phyloP scores from a whole-genome alignment of 2,329 filamentous ascomycete genomes.

The Ophiostoma perfectum region DNA sequence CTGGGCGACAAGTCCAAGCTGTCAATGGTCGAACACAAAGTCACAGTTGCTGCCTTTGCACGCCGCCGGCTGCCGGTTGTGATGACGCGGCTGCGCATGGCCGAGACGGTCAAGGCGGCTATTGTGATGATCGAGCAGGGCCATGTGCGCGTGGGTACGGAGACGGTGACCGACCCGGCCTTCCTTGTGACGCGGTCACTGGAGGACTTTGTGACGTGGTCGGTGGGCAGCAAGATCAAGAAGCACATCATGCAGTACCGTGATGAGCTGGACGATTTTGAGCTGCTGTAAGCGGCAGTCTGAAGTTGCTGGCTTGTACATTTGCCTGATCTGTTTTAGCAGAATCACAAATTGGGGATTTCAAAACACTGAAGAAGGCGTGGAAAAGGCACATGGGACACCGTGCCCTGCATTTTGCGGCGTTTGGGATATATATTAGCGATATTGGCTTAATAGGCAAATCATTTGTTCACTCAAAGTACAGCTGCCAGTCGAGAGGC shows the following conservation, averaged over 20 bases:
- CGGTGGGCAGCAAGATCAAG: conserved; percentile 95
- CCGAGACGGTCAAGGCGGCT: conserved; percentile 78
- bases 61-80: conserved; percentile 78
- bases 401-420: conserved; percentile 3
- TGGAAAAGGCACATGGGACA: not conserved
- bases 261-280: conserved; percentile 93
- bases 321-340: not conserved
- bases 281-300: conserved; percentile 58
- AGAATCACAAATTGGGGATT: not conserved
- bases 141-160: conserved; percentile 84
- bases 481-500: too few species aligned
- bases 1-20: conserved; percentile 70
- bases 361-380: not conserved
- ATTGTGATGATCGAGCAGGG: conserved; percentile 90
- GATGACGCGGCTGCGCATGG: conserved; percentile 84
- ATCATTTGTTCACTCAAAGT: not conserved
- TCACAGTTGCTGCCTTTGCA: conserved; percentile 86
- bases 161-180: conserved; percentile 83
- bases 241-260: conserved; percentile 90
- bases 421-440: conserved; percentile 15
- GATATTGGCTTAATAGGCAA: conserved; percentile 9
- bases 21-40: conserved; percentile 77
- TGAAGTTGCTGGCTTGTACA: not conserved
- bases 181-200: conserved; percentile 83
- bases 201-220: conserved; percentile 97